A percentile compares a stretch with the other conserved stretches of the same genome.
These are phyloP conservation scores for Rostrohypoxylon terebratum DNA, from an alignment of 495 filamentous ascomycete genomes.

Conservation along the genomic window DNA sequence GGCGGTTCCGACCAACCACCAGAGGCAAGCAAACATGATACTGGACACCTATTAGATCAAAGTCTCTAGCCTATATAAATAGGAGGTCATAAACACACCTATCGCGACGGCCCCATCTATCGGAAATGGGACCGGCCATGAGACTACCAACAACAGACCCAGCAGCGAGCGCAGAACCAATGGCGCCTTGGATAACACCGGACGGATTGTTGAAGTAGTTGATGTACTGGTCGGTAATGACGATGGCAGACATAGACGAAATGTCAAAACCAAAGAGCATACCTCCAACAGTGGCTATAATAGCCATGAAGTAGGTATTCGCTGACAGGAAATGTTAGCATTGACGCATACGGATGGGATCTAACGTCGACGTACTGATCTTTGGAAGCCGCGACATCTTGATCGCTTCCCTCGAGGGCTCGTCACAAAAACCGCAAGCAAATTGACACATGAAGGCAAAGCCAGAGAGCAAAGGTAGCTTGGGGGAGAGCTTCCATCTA, in stretches of 20 bases:
- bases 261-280: slow-evolving; percentile 76
- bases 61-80: background rate
- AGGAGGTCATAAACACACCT: slow-evolving; percentile 31
- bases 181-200: slow-evolving; percentile 72
- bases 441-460: slow-evolving; percentile 25
- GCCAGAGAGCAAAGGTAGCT: slow-evolving; percentile 16
- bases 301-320: slow-evolving; percentile 72
- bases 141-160: slow-evolving; percentile 74
- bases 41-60: slow-evolving; percentile 45
- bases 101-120: slow-evolving; percentile 73
- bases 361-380: slow-evolving; percentile 43
- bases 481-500: slow-evolving; percentile 4
- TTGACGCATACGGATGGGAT: slow-evolving; percentile 24
- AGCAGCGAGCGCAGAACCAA: slow-evolving; percentile 73
- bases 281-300: slow-evolving; percentile 71
- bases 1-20: slow-evolving; percentile 77
- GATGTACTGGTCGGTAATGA: slow-evolving; percentile 75
- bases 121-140: slow-evolving; percentile 72
- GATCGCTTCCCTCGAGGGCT: slow-evolving; percentile 28
- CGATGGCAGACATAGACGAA: slow-evolving; percentile 78
- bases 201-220: slow-evolving; percentile 74
- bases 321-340: slow-evolving; percentile 42
- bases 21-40: slow-evolving; percentile 73
- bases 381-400: slow-evolving; percentile 50
- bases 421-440: slow-evolving; percentile 15